phyloP scores from a whole-genome alignment of 352 stramenopile species.

The Phytophthora kernoviae region DNA sequence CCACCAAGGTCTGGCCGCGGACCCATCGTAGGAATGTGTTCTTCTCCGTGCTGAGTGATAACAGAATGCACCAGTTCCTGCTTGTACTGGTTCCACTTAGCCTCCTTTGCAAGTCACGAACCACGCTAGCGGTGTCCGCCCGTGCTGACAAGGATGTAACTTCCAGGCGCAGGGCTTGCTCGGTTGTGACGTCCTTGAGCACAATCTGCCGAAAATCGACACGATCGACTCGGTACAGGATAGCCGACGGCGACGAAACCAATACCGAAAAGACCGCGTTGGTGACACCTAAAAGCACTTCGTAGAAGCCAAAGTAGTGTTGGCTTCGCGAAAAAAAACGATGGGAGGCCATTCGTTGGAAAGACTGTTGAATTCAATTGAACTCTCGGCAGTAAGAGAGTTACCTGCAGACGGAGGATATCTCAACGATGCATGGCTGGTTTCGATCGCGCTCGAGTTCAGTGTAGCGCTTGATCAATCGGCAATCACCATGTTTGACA shows the following conservation, averaged over 20 bases:
- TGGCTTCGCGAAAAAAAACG: slow-evolving; percentile 28
- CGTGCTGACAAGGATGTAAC: slow-evolving; percentile 41
- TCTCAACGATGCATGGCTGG: slow-evolving; percentile 53
- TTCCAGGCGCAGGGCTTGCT: slow-evolving; percentile 54
- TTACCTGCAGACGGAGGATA: slow-evolving; percentile 59
- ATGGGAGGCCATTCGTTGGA: no score
- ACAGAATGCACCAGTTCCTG: slow-evolving; percentile 43
- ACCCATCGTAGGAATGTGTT: slow-evolving; percentile 48
- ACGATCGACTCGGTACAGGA: slow-evolving; percentile 73
- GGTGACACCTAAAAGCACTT: slow-evolving; percentile 40
- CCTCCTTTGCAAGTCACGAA: slow-evolving; percentile 52
- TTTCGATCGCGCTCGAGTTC: slow-evolving; percentile 20
- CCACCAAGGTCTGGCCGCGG: slow-evolving; percentile 33
- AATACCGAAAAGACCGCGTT: slow-evolving; percentile 63
- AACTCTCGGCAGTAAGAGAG: background rate
- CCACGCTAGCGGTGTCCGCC: slow-evolving; percentile 46
- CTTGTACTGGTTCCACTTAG: slow-evolving; percentile 61
- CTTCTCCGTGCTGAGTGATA: slow-evolving; percentile 37
- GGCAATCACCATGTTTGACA: slow-evolving; percentile 66
- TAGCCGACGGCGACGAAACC: slow-evolving; percentile 58
- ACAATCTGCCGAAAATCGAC: slow-evolving; percentile 69
- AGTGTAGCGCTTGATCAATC: slow-evolving; percentile 60
- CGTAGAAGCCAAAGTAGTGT: slow-evolving; percentile 70
- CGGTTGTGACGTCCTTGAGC: slow-evolving; percentile 56
- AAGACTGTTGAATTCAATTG: background rate